Base-by-base conservation (phyloP, 306 rosid genomes). In the Lupinus albus region DNA sequence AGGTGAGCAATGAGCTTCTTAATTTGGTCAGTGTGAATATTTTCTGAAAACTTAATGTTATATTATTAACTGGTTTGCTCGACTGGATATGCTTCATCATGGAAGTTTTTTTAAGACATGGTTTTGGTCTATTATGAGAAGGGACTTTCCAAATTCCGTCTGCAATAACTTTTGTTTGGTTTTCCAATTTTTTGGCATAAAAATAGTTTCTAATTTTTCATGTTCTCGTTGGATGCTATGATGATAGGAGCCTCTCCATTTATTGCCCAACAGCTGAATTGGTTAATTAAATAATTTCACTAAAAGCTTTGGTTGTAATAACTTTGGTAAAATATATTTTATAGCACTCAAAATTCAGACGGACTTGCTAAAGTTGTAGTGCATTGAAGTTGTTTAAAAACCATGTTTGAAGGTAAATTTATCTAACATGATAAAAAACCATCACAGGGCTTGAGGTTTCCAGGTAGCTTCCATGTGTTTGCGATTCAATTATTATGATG, bases 1-100 rank as follows among this genome's bases (percentile, higher is more conserved):
- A 83, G 95, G 95, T 84, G 79, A 78, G 89, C 63, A 60, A 57
- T 46, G 39, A 20, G 6, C 55, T 45, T 15, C 14, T 21, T 46
- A 41, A 47, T 47, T 15, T 48, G 45, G 42, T 39, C 50, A 5
- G 11, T 60, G 61, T 38, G 9, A 18, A 4, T 56, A 1, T 25
- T 25, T 25, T 25, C 30, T 2, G 2, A 25, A 25, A 25, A 1
- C 28, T 21, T 21, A 25, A 25, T 25, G 4, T 25, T 25, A 25
- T 25, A 25, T 25, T 25, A 25, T 25, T 25, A 1, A 25, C 30
- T 25, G 30, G 30, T 25, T 25, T 25, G 30, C 30, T 25, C 2
- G 4, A 25, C 4, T 25, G 30, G 30, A 25, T 25, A 25, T 68
- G 44, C 20, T 41, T 14, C 46, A 15, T 17, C 39, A 10, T 51